phyloP scores from a whole-genome alignment of 345 rosid genomes.

The Hibiscus trionum region DNA sequence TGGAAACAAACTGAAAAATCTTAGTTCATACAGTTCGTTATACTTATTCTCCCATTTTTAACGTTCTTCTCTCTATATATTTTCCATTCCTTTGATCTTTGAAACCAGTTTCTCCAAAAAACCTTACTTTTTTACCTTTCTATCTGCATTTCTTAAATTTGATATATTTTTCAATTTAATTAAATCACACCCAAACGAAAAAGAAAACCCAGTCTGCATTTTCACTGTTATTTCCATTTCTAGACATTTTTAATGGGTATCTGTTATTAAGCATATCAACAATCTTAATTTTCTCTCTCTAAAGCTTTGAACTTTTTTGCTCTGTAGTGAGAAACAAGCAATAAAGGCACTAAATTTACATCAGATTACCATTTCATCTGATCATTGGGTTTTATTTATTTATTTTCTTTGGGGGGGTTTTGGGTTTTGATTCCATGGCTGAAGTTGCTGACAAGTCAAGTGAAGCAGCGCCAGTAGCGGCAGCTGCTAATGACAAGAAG shows the following conservation, averaged over 20 bases:
- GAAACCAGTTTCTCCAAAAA: not conserved
- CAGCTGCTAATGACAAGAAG: slow-evolving; percentile 15
- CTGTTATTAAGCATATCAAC: not conserved
- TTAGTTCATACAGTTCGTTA: too few species aligned
- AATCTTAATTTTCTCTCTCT: not conserved
- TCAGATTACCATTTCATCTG: not conserved
- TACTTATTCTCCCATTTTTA: too few species aligned
- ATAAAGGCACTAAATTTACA: not conserved
- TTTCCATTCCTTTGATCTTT: not conserved
- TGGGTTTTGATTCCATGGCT: slow-evolving; percentile 47
- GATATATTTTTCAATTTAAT: not conserved
- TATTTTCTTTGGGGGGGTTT: not conserved
- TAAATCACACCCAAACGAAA: too few species aligned
- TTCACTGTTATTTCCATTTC: slow-evolving; percentile 1
- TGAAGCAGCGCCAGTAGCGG: slow-evolving; percentile 29
- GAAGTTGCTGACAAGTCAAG: slow-evolving; percentile 52
- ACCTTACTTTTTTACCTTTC: slow-evolving; percentile 1
- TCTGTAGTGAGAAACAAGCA: not conserved
- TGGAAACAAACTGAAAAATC: too few species aligned
- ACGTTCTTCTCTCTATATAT: not conserved
- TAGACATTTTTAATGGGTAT: slow-evolving; percentile 6
- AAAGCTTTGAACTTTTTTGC: slow-evolving; percentile 6
- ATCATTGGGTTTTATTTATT: not conserved
- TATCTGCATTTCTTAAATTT: not conserved
- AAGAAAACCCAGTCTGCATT: not conserved